Conservation (phyloP, 2,329 filamentous ascomycete genomes). For the Cladophialophora immunda region DNA sequence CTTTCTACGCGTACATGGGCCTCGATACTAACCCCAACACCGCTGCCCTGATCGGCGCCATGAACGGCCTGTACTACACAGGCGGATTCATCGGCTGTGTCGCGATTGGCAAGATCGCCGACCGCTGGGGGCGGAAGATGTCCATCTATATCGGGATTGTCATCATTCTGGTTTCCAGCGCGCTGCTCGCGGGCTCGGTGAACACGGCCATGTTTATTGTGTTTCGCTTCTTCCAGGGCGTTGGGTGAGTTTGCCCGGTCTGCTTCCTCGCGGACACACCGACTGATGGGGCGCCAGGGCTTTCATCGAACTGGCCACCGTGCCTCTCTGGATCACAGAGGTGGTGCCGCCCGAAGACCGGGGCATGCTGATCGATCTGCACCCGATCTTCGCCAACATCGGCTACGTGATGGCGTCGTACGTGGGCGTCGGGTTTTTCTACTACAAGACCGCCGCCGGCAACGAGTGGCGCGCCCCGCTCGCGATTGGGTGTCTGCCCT, state of each 20-base stretch:
- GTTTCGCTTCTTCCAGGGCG: slow-evolving; percentile 12
- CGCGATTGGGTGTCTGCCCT: slow-evolving; percentile 10
- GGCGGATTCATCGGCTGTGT: slow-evolving; percentile 14
- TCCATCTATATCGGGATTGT: not conserved
- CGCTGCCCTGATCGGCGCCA: not conserved
- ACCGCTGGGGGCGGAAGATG: not conserved
- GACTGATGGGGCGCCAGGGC: too few species aligned
- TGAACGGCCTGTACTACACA: slow-evolving; percentile 4
- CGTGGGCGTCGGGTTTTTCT: slow-evolving; percentile 28
- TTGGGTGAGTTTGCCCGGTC: slow-evolving; percentile 3
- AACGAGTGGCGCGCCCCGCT: slow-evolving; percentile 34
- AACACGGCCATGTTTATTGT: slow-evolving; percentile 21
- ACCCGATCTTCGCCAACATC: not conserved
- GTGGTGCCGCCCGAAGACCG: slow-evolving; percentile 11
- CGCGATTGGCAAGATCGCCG: not conserved
- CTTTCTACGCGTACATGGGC: slow-evolving; percentile 48
- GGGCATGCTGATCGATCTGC: not conserved
- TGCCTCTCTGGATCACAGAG: slow-evolving; percentile 21
- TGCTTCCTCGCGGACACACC: too few species aligned
- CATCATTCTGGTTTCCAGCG: slow-evolving; percentile 4
- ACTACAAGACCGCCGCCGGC: slow-evolving; percentile 15
- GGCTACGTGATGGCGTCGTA: slow-evolving; percentile 2
- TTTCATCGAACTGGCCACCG: too few species aligned
- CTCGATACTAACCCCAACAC: slow-evolving; percentile 7
- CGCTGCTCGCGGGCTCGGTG: slow-evolving; percentile 7